Conservation (phyloP, 495 filamentous ascomycete genomes). For the Neurospora sp. region DNA sequence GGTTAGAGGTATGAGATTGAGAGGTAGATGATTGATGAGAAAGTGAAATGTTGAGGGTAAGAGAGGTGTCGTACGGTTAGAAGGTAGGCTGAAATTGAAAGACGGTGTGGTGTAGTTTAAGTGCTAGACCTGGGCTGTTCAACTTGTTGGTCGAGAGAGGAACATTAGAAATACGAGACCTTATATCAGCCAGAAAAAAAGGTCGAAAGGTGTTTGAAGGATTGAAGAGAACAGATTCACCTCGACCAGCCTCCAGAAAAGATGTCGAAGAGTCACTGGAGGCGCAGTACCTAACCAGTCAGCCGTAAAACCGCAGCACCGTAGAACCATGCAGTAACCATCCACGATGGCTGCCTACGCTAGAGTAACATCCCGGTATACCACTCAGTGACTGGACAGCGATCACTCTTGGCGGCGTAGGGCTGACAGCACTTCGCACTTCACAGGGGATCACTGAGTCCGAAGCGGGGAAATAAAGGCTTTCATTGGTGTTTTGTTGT, state of each 20-base stretch:
- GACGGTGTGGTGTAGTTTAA: too few species aligned
- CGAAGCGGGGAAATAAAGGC: background rate
- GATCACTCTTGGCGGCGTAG: background rate
- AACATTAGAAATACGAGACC: too few species aligned
- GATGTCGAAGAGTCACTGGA: background rate
- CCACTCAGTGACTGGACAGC: background rate
- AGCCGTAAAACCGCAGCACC: too few species aligned
- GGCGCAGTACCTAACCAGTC: background rate
- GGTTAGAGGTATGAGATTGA: too few species aligned
- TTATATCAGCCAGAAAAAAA: too few species aligned
- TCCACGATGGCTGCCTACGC: background rate
- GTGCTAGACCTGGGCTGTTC: too few species aligned
- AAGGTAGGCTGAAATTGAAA: too few species aligned
- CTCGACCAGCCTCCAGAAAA: background rate
- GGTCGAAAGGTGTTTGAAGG: too few species aligned
- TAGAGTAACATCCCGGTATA: background rate
- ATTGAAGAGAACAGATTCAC: background rate
- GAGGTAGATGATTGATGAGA: too few species aligned
- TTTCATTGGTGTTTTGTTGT: background rate
- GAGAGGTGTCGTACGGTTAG: too few species aligned
- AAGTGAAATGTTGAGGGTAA: too few species aligned
- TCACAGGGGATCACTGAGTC: background rate
- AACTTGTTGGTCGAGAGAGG: too few species aligned
- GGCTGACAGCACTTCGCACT: background rate
- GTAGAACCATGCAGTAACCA: background rate